Percentiles rank a stretch among this genome's conserved stretches.
phyloP scores from a whole-genome alignment of 2,329 filamentous ascomycete species.

The Zarea fungicola region DNA sequence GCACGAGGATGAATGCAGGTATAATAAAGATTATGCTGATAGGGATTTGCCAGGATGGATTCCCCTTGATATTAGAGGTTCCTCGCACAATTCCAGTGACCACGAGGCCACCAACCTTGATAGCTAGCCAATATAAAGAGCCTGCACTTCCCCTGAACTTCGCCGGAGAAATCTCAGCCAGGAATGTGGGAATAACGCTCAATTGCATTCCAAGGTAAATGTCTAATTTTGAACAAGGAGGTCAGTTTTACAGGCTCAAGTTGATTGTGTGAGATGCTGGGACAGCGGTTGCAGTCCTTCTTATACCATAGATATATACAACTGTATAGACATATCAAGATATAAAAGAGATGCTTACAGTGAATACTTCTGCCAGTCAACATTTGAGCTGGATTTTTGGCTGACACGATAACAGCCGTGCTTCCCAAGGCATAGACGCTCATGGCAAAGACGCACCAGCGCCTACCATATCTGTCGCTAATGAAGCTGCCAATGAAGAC shows the following conservation, averaged over 20 bases:
- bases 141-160: slow-evolving; percentile 25
- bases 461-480: neutral
- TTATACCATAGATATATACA: too few species aligned
- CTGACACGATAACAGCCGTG: neutral
- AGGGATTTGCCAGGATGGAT: slow-evolving; percentile 29
- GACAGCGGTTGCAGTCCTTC: too few species aligned
- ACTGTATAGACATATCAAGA: neutral
- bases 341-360: neutral
- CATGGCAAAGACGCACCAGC: slow-evolving; percentile 1
- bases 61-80: slow-evolving; percentile 24
- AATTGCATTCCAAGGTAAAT: slow-evolving; percentile 35
- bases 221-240: slow-evolving; percentile 14
- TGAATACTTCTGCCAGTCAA: slow-evolving; percentile 1
- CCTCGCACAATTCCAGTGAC: slow-evolving; percentile 24
- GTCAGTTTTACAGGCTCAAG: neutral
- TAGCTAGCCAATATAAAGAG: slow-evolving; percentile 24
- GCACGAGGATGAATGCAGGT: slow-evolving; percentile 24
- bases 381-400: neutral
- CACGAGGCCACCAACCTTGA: slow-evolving; percentile 21
- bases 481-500: slow-evolving; percentile 2
- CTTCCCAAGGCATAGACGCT: neutral
- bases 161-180: slow-evolving; percentile 26
- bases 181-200: slow-evolving; percentile 27
- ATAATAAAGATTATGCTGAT: slow-evolving; percentile 30
- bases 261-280: neutral